phyloP scores from a whole-genome alignment of 176 grass and related monocot species.

The Elymus sibiricus region DNA sequence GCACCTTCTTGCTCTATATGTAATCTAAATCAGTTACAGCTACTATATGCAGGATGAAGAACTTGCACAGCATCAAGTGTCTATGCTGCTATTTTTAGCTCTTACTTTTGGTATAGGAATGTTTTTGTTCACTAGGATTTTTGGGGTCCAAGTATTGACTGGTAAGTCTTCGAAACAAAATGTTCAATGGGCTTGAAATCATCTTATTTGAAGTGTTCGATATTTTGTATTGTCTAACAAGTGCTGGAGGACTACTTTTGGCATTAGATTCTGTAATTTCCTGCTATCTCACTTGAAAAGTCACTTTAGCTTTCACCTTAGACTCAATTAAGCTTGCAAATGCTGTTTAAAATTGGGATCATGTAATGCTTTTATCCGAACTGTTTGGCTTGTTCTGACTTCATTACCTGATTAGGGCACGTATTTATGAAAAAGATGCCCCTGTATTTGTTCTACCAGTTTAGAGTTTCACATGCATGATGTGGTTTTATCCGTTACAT shows the following conservation, averaged over 20 bases:
- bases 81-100: conserved; percentile 78
- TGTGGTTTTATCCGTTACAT: not conserved
- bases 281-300: not conserved
- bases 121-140: conserved; percentile 82
- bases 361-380: not conserved
- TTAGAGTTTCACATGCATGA: not conserved
- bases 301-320: not conserved
- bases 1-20: not conserved
- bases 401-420: not conserved
- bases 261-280: not conserved
- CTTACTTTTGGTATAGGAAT: conserved; percentile 80
- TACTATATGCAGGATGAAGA: conserved; percentile 61
- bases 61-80: conserved; percentile 88
- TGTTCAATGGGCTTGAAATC: not conserved
- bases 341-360: not conserved
- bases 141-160: conserved; percentile 66
- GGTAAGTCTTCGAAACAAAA: conserved; percentile 36
- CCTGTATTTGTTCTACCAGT: not conserved
- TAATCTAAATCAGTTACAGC: conserved; percentile 8
- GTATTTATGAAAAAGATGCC: not conserved
- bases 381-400: not conserved
- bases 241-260: not conserved
- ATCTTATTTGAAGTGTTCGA: not conserved
- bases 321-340: not conserved
- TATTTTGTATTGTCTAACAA: not conserved